phyloP scores from a whole-genome alignment of 768 basidiomycete species.

The Hortiboletus campestris region DNA sequence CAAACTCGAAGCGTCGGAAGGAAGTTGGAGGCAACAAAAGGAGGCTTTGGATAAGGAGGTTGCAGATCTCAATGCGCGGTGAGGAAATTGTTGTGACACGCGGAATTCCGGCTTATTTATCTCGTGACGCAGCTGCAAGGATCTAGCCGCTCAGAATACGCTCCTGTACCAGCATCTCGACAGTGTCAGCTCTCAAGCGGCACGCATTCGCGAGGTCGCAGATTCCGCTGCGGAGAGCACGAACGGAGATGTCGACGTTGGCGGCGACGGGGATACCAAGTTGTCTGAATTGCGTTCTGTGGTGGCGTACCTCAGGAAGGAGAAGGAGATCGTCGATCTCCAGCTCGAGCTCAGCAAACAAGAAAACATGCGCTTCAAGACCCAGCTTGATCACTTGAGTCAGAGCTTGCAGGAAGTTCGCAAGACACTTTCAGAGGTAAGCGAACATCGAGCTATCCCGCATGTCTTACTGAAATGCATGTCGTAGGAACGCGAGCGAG shows the following conservation, averaged over 20 bases:
- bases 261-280: constrained; percentile 59
- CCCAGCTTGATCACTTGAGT: constrained; percentile 71
- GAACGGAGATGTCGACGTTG: constrained; percentile 42
- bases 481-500: constrained; percentile 75
- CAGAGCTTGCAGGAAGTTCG: constrained; percentile 71
- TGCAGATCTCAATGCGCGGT: constrained; percentile 69
- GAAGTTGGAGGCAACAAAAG: constrained; percentile 79
- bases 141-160: constrained; percentile 71
- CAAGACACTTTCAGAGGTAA: constrained; percentile 66
- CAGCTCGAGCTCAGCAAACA: constrained; percentile 79
- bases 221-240: constrained; percentile 44
- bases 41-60: constrained; percentile 77
- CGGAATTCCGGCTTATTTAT: neutral
- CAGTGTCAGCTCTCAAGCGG: constrained; percentile 76
- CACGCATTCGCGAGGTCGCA: constrained; percentile 73
- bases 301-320: constrained; percentile 79
- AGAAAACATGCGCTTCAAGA: constrained; percentile 70
- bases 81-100: constrained; percentile 13
- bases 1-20: constrained; percentile 68
- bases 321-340: constrained; percentile 90
- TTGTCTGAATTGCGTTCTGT: constrained; percentile 73
- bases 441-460: constrained; percentile 2
- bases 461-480: constrained; percentile 1
- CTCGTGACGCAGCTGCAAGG: constrained; percentile 53
- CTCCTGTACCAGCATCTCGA: constrained; percentile 83